Evolutionary conservation across 805 yeast genomes (phyloP).

Genomic region (Yarrowia sp.): DNA sequence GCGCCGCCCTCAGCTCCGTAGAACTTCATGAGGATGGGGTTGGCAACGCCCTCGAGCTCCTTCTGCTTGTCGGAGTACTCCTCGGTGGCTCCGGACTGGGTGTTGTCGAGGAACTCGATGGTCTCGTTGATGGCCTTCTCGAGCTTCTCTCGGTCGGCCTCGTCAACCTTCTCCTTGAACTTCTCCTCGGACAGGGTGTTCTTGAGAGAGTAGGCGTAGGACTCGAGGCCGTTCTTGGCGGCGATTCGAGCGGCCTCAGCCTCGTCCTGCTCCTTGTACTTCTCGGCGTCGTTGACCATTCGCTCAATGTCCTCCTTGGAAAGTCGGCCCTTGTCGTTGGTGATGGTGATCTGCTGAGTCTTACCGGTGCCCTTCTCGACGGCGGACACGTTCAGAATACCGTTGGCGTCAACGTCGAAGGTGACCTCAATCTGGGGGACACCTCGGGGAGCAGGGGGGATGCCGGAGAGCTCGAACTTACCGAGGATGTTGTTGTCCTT

Average conservation of each 20-base stretch:
- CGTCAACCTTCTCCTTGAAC: slow-evolving; percentile 75
- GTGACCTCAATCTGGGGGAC: slow-evolving; percentile 98
- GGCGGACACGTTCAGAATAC: slow-evolving; percentile 94
- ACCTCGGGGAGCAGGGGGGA: slow-evolving; percentile 99
- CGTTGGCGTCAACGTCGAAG: slow-evolving; percentile 95
- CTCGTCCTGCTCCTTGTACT: slow-evolving; percentile 95
- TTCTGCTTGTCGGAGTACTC: slow-evolving; percentile 91
- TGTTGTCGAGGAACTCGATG: slow-evolving; percentile 87
- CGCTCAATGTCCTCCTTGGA: slow-evolving; percentile 97
- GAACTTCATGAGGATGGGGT: slow-evolving; percentile 96
- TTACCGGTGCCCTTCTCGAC: slow-evolving; percentile 98
- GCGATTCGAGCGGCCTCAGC: slow-evolving; percentile 88
- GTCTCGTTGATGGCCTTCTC: slow-evolving; percentile 81
- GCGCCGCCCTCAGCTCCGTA: slow-evolving; percentile 84
- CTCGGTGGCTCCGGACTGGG: slow-evolving; percentile 89
- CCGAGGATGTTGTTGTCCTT: slow-evolving; percentile 95
- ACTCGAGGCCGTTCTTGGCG: slow-evolving; percentile 93
- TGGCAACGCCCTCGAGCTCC: slow-evolving; percentile 91
- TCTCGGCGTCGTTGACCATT: slow-evolving; percentile 97
- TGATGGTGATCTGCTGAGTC: slow-evolving; percentile 93
- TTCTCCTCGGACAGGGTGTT: slow-evolving; percentile 70
- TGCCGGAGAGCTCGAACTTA: slow-evolving; percentile 93
- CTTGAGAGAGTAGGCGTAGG: slow-evolving; percentile 92
- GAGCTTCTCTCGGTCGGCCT: slow-evolving; percentile 64
- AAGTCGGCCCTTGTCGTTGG: slow-evolving; percentile 98